Percentiles rank a stretch among this genome's conserved stretches.
Evolutionary conservation across 805 yeast genomes (phyloP).

Genomic region (Metschnikowia gruessii): DNA sequence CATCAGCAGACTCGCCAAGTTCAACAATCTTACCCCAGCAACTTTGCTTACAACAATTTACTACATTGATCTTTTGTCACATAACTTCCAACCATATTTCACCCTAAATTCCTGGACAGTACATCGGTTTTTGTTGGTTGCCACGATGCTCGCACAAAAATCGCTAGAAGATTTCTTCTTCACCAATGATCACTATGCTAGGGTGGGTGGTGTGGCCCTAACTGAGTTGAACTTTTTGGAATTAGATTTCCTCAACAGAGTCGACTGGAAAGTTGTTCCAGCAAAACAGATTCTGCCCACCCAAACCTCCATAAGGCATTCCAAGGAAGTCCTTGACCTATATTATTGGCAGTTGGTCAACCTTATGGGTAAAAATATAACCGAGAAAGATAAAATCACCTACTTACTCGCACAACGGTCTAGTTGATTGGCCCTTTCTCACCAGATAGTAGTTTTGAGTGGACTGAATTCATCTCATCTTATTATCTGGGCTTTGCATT

Average conservation of each 20-base stretch:
- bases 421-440: neutral
- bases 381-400: constrained; percentile 15
- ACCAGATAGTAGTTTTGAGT: too few relatives aligned
- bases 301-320: constrained; percentile 27
- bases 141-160: constrained; percentile 87
- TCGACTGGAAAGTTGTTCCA: constrained; percentile 60
- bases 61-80: constrained; percentile 81
- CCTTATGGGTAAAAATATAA: constrained; percentile 37
- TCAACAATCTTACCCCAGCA: constrained; percentile 81
- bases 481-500: neutral
- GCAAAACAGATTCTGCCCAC: constrained; percentile 29
- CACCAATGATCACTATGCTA: constrained; percentile 90
- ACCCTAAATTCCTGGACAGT: constrained; percentile 89
- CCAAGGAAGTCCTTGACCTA: constrained; percentile 38
- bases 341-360: constrained; percentile 40
- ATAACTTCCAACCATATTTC: constrained; percentile 70
- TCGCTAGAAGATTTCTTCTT: constrained; percentile 92
- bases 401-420: constrained; percentile 1
- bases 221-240: constrained; percentile 84
- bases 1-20: constrained; percentile 65
- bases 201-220: constrained; percentile 89
- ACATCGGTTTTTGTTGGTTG: constrained; percentile 85
- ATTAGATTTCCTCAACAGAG: constrained; percentile 77
- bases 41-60: constrained; percentile 80
- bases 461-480: neutral